Conservation (phyloP, 2,329 filamentous ascomycete species). For the Arthrocladium fulminans region DNA sequence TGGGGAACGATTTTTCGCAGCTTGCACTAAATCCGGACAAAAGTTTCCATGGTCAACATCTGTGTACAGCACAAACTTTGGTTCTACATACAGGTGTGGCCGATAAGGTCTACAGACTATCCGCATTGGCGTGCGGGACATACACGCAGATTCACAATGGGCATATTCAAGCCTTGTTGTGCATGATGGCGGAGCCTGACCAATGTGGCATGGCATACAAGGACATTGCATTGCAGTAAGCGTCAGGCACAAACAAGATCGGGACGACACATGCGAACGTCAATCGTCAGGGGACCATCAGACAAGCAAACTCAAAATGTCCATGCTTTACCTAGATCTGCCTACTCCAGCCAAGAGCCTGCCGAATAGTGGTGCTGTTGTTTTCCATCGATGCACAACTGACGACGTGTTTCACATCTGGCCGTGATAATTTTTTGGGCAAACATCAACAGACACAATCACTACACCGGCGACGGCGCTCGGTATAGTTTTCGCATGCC, state of each 20-base stretch:
- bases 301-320: too few relatives aligned
- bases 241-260: neutral
- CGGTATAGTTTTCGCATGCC: too few relatives aligned
- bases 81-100: neutral
- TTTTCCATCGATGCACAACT: too few relatives aligned
- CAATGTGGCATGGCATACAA: neutral
- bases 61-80: neutral
- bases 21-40: too few relatives aligned
- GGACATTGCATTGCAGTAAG: neutral
- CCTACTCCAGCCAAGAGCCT: too few relatives aligned
- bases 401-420: too few relatives aligned
- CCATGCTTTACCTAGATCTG: too few relatives aligned
- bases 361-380: too few relatives aligned
- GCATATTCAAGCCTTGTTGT: neutral
- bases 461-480: too few relatives aligned
- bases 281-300: neutral
- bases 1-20: too few relatives aligned
- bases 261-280: neutral
- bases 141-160: neutral
- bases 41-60: neutral
- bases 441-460: too few relatives aligned
- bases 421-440: too few relatives aligned
- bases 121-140: neutral
- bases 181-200: neutral
- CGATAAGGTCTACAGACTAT: neutral